Base-by-base conservation (phyloP, 345 rosid genomes). In the Viola odorata region DNA sequence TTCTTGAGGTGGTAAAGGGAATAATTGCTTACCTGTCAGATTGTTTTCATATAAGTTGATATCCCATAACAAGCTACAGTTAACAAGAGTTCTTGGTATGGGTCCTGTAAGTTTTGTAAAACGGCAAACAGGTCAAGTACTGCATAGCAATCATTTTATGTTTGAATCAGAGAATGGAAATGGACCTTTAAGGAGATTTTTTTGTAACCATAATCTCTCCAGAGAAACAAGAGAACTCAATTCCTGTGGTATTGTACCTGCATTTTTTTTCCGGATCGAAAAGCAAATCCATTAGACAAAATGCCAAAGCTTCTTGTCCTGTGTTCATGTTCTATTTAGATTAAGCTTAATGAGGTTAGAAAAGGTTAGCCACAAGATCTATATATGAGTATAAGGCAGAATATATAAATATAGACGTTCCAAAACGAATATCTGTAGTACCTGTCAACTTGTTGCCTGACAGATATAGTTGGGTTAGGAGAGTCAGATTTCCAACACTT, bases 401-500 rank as follows among this genome's bases (percentile, higher is more conserved):
- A 6, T 42, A 42, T 42, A 42, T 42, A 42, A 6, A 42, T 42
- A 42, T 6, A 42, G 45, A 10, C 45, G 1, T 42, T 6, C 7
- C 11, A 3, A 42, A 42, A 42, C 45, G 11, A 10, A 10, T 6
- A 42, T 6, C 11, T 6, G 11, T 6, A 42, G 11, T 64, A 55
- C 68, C 68, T 36, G 49, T 14, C 8, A 64, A 38, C 14, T 45
- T 13, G 61, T 64, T 64, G 5, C 37, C 32, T n/a, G 36, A 1
- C 8, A 64, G 51, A 56, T 45, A 41, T 42, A 64, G 32, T 32
- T 45, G 6, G 53, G 9, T 10, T 5, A 64, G 68, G 53, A 37
- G 12, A 17, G 61, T 64, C 23, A 55, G 57, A 49, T 64, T 64
- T 15, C 61, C 54, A 13, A 64, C 11, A 37, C 17, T 17, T 37